A percentile compares a stretch with the other conserved stretches of the same genome.
Conservation (phyloP, 192 early-diverging fungal genomes). For the Backusella mclennaniae region DNA sequence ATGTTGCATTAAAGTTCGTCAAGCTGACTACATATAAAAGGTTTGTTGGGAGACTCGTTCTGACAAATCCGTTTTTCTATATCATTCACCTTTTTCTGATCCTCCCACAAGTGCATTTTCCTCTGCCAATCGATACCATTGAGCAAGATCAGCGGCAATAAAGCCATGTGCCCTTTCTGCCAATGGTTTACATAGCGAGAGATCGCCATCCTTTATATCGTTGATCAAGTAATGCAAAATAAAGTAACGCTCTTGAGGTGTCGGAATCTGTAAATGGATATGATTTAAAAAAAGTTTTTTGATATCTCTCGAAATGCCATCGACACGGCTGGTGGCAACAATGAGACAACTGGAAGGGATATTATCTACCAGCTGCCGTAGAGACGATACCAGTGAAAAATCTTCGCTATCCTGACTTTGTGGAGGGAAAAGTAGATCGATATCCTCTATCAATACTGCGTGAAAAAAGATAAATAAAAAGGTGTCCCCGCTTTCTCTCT, state of each 20-base stretch:
- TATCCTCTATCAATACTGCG: conserved; percentile 48
- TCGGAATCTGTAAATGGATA: conserved; percentile 52
- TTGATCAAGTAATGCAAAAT: conserved; percentile 33
- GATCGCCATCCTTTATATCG: background rate
- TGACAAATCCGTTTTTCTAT: background rate
- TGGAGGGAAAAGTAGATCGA: conserved; percentile 51
- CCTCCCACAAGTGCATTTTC: conserved; percentile 4
- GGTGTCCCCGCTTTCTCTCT: background rate
- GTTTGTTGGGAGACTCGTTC: conserved; percentile 8
- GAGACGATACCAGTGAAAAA: background rate
- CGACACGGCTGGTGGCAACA: background rate
- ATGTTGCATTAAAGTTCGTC: conserved; percentile 40
- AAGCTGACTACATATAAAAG: conserved; percentile 18
- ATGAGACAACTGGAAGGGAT: background rate
- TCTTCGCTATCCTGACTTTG: conserved; percentile 10
- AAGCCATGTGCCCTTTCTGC: conserved; percentile 54
- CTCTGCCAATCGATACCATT: conserved; percentile 39
- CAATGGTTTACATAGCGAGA: conserved; percentile 18
- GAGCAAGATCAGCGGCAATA: conserved; percentile 50
- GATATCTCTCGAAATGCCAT: background rate
- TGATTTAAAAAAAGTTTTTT: conserved; percentile 34
- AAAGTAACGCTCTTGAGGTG: conserved; percentile 41
- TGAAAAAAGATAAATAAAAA: background rate
- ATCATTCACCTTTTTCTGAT: conserved; percentile 13
- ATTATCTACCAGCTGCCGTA: background rate